Evolutionary conservation across 345 rosid genomes (phyloP).

Genomic region (Boechera retrofracta): DNA sequence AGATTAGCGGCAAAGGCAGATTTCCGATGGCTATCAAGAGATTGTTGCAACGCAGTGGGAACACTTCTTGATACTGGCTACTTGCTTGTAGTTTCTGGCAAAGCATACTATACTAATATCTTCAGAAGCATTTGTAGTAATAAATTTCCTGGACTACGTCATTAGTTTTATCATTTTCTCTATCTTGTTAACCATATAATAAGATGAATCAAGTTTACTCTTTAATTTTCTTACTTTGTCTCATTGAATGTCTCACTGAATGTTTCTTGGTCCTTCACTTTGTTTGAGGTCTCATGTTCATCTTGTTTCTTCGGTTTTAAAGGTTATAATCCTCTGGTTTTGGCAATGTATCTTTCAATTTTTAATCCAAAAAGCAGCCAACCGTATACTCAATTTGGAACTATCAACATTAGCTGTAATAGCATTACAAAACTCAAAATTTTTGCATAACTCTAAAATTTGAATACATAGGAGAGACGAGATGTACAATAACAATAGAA

Average conservation of each 20-base stretch:
- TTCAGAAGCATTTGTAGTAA: background rate
- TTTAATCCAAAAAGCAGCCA: background rate
- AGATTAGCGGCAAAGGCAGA: background rate
- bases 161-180: background rate
- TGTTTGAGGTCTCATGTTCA: background rate
- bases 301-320: background rate
- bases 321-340: background rate
- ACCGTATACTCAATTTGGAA: background rate
- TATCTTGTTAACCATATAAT: background rate
- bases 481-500: background rate
- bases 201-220: background rate
- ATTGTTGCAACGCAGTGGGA: constrained; percentile 8
- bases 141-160: background rate
- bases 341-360: background rate
- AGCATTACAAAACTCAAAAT: background rate
- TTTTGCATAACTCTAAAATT: background rate
- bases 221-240: background rate
- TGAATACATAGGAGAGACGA: too few relatives aligned
- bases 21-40: background rate
- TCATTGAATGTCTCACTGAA: background rate
- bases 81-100: background rate
- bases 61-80: background rate
- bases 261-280: background rate
- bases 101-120: background rate
- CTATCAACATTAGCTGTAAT: too few relatives aligned